Conservation (phyloP, 108 stramenopile genomes). For the Skeletonema tropicum region DNA sequence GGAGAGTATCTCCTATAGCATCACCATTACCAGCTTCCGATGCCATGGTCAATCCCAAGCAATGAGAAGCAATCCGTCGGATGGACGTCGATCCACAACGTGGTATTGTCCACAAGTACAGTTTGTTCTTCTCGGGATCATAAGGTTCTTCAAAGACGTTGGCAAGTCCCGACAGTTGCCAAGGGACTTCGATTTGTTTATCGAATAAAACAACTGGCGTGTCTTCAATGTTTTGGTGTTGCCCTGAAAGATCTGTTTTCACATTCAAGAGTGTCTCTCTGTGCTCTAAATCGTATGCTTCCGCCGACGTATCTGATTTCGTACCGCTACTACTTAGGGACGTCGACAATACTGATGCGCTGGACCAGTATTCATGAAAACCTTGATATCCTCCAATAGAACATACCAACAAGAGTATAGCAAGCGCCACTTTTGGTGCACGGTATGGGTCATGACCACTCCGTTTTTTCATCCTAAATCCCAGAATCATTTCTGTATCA, state of each 20-base stretch:
- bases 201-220: slow-evolving; percentile 6
- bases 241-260: background rate
- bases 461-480: background rate
- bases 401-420: slow-evolving; percentile 24
- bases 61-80: slow-evolving; percentile 38
- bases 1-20: slow-evolving; percentile 33
- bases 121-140: slow-evolving; percentile 21
- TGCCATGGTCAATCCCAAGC: slow-evolving; percentile 44
- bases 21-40: slow-evolving; percentile 47
- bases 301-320: background rate
- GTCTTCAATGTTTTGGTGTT: slow-evolving; percentile 14
- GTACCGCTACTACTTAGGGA: background rate
- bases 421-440: slow-evolving; percentile 33
- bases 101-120: slow-evolving; percentile 45
- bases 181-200: slow-evolving; percentile 12
- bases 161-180: slow-evolving; percentile 15
- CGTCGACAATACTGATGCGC: background rate
- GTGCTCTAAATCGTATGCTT: slow-evolving; percentile 1
- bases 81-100: slow-evolving; percentile 41
- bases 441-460: slow-evolving; percentile 14
- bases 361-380: slow-evolving; percentile 29
- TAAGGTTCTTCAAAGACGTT: slow-evolving; percentile 42
- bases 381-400: slow-evolving; percentile 35
- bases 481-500: slow-evolving; percentile 19
- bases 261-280: slow-evolving; percentile 3